phyloP scores from a whole-genome alignment of 768 basidiomycete genomes.

The Serendipita sp. region DNA sequence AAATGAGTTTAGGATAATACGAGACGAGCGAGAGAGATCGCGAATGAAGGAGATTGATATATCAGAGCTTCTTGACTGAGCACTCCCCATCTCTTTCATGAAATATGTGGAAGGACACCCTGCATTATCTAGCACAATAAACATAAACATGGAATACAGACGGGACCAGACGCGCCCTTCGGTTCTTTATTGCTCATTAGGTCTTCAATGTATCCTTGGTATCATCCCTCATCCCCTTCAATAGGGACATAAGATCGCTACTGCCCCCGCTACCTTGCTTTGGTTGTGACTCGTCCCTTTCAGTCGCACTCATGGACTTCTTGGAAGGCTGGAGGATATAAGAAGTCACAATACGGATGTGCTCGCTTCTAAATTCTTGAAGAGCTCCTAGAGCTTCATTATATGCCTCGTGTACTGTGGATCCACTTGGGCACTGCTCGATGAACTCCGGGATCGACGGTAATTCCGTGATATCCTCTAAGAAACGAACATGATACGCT shows the following conservation, averaged over 20 bases:
- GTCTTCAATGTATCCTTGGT: slow-evolving; percentile 24
- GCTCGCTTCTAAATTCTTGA: slow-evolving; percentile 68
- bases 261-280: slow-evolving; percentile 35
- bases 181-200: background rate
- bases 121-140: background rate
- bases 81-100: background rate
- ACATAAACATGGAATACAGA: background rate
- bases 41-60: slow-evolving; percentile 1
- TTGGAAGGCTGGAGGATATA: slow-evolving; percentile 77
- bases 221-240: slow-evolving; percentile 87
- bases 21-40: background rate
- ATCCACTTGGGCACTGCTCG: background rate
- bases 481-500: background rate
- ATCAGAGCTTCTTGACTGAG: slow-evolving; percentile 2
- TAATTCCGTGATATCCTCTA: background rate
- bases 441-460: background rate
- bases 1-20: background rate
- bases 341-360: slow-evolving; percentile 76
- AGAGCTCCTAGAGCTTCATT: slow-evolving; percentile 62
- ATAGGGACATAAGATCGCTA: slow-evolving; percentile 57
- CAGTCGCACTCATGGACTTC: slow-evolving; percentile 18
- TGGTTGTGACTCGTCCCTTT: background rate
- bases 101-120: background rate
- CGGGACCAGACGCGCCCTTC: too few species aligned
- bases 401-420: slow-evolving; percentile 33